Conservation (phyloP, 176 grass and related monocot species). For the Rhynchospora tenuis region DNA sequence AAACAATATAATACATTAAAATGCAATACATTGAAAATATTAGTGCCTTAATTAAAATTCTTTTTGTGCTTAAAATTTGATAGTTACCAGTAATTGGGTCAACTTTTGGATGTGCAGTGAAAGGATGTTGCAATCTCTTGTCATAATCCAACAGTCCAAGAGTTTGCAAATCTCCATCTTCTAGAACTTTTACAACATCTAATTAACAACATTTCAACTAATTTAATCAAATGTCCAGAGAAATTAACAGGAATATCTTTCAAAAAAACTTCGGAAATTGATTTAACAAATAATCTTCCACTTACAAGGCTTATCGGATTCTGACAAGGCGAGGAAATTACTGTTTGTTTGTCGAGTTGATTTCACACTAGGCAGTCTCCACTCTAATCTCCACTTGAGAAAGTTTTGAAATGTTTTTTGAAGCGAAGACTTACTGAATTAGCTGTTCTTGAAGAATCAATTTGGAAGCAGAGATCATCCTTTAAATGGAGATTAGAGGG, state of each 20-base stretch:
- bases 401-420: no score
- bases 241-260: neutral
- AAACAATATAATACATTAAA: neutral
- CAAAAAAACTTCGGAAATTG: neutral
- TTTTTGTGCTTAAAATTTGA: neutral
- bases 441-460: no score
- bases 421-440: no score
- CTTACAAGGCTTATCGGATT: slow-evolving; percentile 98
- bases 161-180: slow-evolving; percentile 97
- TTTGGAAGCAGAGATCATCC: no score
- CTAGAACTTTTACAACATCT: slow-evolving; percentile 92
- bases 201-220: slow-evolving; percentile 22
- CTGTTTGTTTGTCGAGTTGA: no score
- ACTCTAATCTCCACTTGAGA: no score
- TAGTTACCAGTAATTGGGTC: slow-evolving; percentile 77
- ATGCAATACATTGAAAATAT: neutral
- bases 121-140: slow-evolving; percentile 83
- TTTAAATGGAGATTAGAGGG: no score
- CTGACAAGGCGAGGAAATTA: slow-evolving; percentile 81
- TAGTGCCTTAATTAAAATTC: slow-evolving; percentile 9
- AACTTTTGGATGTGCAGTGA: slow-evolving; percentile 97
- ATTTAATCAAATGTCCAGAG: neutral
- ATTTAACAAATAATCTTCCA: neutral
- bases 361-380: no score
- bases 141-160: slow-evolving; percentile 95